These are phyloP conservation scores for Paracamarosporium sp. DNA, from an alignment of 2,329 filamentous ascomycete genomes.

Conservation along the genomic window DNA sequence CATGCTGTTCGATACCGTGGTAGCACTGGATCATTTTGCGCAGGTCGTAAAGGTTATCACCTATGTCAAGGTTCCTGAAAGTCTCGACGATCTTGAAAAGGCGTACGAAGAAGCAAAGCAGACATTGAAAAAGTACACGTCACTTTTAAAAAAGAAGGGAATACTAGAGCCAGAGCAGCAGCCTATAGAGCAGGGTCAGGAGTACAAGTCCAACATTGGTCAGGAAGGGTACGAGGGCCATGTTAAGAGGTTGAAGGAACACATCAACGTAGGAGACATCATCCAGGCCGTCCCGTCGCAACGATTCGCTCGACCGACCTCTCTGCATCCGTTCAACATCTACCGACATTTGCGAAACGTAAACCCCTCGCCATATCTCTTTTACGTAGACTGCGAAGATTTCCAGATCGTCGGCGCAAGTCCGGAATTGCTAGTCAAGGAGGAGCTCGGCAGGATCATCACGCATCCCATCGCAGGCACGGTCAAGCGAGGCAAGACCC, in stretches of 20 bases:
- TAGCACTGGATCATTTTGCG: conserved; percentile 94
- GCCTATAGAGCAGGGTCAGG: conserved; percentile 73
- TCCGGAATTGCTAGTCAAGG: conserved; percentile 92
- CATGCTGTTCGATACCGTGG: conserved; percentile 94
- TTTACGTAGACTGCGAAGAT: conserved; percentile 89
- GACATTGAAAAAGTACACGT: conserved; percentile 71
- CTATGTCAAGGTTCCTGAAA: conserved; percentile 74
- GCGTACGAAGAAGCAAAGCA: conserved; percentile 73
- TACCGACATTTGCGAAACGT: conserved; percentile 96
- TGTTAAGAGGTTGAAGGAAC: conserved; percentile 83
- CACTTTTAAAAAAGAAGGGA: conserved; percentile 74
- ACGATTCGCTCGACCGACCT: conserved; percentile 86
- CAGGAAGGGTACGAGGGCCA: conserved; percentile 88
- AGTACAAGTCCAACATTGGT: conserved; percentile 93
- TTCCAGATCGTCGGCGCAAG: conserved; percentile 97
- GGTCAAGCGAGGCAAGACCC: conserved; percentile 81
- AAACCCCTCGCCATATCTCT: conserved; percentile 96
- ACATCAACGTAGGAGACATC: conserved; percentile 91
- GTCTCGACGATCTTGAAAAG: conserved; percentile 62
- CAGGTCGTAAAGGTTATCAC: conserved; percentile 93
- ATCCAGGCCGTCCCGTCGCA: conserved; percentile 98
- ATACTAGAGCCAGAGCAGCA: conserved; percentile 79
- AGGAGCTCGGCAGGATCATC: conserved; percentile 84
- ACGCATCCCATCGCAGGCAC: conserved; percentile 98
- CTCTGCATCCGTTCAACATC: conserved; percentile 95